phyloP scores from a whole-genome alignment of 306 rosid species.

The Begonia masoniana region DNA sequence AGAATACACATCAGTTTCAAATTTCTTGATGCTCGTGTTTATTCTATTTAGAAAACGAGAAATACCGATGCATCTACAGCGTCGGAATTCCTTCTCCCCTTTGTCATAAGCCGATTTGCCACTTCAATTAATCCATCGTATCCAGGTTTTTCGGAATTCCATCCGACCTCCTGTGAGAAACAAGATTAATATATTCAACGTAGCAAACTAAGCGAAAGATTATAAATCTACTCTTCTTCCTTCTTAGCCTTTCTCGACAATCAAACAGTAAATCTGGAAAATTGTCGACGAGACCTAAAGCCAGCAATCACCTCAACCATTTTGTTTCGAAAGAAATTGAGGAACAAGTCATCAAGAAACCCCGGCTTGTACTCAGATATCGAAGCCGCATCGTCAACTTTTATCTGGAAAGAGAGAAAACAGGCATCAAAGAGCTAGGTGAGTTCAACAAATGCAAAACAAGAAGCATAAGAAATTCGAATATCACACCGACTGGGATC shows the following conservation, averaged over 20 bases:
- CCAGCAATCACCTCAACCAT: constrained; percentile 44
- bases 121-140: constrained; percentile 84
- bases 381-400: constrained; percentile 14
- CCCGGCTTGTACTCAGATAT: constrained; percentile 41
- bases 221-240: neutral
- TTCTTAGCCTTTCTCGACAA: neutral
- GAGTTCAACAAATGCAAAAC: neutral
- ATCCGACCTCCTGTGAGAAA: constrained; percentile 51
- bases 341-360: constrained; percentile 54
- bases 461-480: neutral
- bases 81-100: constrained; percentile 43
- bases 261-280: neutral
- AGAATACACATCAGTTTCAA: too few relatives aligned
- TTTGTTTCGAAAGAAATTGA: constrained; percentile 61
- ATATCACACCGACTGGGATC: constrained; percentile 27
- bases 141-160: constrained; percentile 74
- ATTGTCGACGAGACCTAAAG: neutral
- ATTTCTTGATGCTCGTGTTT: too few relatives aligned
- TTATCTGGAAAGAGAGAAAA: neutral
- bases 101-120: constrained; percentile 56
- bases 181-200: neutral
- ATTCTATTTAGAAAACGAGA: neutral
- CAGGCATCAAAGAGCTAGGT: neutral
- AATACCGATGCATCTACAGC: constrained; percentile 70
- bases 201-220: neutral